A percentile compares a stretch with the other conserved stretches of the same genome.
phyloP scores from a whole-genome alignment of 176 grass and related monocot species.

The Phoenix roebelenii region DNA sequence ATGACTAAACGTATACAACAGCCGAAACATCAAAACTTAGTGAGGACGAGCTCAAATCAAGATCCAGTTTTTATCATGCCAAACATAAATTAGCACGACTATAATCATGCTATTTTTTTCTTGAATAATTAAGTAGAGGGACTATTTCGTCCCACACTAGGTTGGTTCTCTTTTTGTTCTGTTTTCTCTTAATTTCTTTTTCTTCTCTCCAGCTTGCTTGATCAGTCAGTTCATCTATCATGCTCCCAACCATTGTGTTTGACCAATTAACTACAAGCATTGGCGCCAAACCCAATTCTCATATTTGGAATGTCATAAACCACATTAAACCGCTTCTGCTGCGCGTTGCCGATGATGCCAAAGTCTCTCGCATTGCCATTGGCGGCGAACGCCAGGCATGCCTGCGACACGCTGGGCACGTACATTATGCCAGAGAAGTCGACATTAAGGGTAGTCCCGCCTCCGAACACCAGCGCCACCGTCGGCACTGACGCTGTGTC shows the following conservation, averaged over 20 bases:
- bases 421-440: slow-evolving; percentile 50
- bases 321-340: slow-evolving; percentile 37
- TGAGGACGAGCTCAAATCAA: too few relatives aligned
- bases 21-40: too few relatives aligned
- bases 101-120: too few relatives aligned
- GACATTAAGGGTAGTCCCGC: slow-evolving; percentile 32
- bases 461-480: slow-evolving; percentile 45
- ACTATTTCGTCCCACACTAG: too few relatives aligned
- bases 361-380: slow-evolving; percentile 29
- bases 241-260: neutral
- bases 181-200: too few relatives aligned
- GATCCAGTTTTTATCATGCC: too few relatives aligned
- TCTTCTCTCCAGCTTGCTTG: too few relatives aligned
- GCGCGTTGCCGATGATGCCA: slow-evolving; percentile 61
- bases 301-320: slow-evolving; percentile 49
- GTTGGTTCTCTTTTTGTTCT: too few relatives aligned
- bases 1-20: too few relatives aligned
- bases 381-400: slow-evolving; percentile 41
- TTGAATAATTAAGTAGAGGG: too few relatives aligned
- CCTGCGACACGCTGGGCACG: slow-evolving; percentile 35
- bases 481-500: slow-evolving; percentile 35
- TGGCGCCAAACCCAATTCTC: slow-evolving; percentile 56
- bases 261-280: slow-evolving; percentile 22
- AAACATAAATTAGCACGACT: too few relatives aligned
- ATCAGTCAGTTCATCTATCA: too few relatives aligned